These are phyloP conservation scores for Fusarium armeniacum DNA, from an alignment of 2,329 filamentous ascomycete species.

Conservation along the genomic window DNA sequence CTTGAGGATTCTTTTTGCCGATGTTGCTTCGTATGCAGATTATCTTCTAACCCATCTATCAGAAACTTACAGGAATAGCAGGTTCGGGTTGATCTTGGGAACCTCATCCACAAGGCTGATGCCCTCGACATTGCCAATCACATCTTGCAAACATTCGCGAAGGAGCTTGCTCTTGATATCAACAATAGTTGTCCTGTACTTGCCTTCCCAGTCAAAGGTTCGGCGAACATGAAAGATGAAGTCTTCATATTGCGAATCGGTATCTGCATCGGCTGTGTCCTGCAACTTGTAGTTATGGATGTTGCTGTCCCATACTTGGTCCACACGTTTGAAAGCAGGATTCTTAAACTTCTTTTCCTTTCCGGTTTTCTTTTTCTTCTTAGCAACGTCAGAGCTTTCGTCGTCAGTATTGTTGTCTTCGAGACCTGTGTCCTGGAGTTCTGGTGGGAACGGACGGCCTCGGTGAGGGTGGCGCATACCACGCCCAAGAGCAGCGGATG, in stretches of 20 bases:
- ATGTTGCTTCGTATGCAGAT: too few relatives aligned
- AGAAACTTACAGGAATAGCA: conserved; percentile 71
- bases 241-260: conserved; percentile 75
- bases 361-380: conserved; percentile 33
- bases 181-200: conserved; percentile 78
- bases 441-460: not conserved
- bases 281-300: conserved; percentile 68
- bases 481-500: not conserved
- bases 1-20: too few relatives aligned
- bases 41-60: not conserved
- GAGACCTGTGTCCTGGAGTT: not conserved
- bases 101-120: conserved; percentile 85
- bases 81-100: conserved; percentile 78
- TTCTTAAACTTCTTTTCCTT: conserved; percentile 45
- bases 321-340: conserved; percentile 65
- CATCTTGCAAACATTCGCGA: conserved; percentile 70
- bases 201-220: conserved; percentile 87
- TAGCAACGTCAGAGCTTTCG: conserved; percentile 29
- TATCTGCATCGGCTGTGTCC: conserved; percentile 63
- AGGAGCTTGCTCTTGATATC: conserved; percentile 89
- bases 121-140: conserved; percentile 59
- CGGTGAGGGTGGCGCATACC: not conserved
- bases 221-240: conserved; percentile 87
- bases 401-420: conserved; percentile 2
- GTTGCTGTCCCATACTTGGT: conserved; percentile 66